phyloP scores from a whole-genome alignment of 139 green algal species.

The Chlamydomonas eustigma region DNA sequence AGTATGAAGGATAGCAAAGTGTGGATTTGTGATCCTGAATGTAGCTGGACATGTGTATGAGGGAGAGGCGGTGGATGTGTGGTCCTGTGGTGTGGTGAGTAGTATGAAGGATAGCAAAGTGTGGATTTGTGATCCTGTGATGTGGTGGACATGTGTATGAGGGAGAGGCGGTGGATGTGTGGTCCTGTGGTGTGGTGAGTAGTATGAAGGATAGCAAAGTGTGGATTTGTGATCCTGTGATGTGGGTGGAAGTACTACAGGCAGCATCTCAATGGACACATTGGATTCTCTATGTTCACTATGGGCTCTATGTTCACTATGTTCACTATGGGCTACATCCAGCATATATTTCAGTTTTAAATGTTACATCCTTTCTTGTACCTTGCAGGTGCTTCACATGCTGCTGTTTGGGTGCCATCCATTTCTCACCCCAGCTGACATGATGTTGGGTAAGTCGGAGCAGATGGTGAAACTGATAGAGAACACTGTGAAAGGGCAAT shows the following conservation, averaged over 20 bases:
- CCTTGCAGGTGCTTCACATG: slow-evolving; percentile 11
- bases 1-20: not conserved
- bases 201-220: not conserved
- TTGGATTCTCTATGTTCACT: too few species aligned
- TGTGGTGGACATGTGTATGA: slow-evolving; percentile 17
- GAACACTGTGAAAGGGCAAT: slow-evolving; percentile 15
- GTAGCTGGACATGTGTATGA: slow-evolving; percentile 30
- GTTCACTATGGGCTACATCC: too few species aligned
- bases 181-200: slow-evolving; percentile 17
- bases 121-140: too few species aligned
- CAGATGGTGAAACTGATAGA: slow-evolving; percentile 19
- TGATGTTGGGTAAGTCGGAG: not conserved
- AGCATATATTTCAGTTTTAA: not conserved
- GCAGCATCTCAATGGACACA: too few species aligned
- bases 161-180: slow-evolving; percentile 16
- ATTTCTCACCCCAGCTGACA: not conserved
- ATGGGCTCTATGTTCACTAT: too few species aligned
- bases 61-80: slow-evolving; percentile 45
- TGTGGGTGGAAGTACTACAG: too few species aligned
- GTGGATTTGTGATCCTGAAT: slow-evolving; percentile 20
- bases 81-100: slow-evolving; percentile 47
- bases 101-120: too few species aligned
- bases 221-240: slow-evolving; percentile 20
- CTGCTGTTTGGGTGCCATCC: slow-evolving; percentile 17
- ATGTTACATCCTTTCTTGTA: not conserved